Conservation (phyloP, 257 asterid species). For the Paulownia fortunei region DNA sequence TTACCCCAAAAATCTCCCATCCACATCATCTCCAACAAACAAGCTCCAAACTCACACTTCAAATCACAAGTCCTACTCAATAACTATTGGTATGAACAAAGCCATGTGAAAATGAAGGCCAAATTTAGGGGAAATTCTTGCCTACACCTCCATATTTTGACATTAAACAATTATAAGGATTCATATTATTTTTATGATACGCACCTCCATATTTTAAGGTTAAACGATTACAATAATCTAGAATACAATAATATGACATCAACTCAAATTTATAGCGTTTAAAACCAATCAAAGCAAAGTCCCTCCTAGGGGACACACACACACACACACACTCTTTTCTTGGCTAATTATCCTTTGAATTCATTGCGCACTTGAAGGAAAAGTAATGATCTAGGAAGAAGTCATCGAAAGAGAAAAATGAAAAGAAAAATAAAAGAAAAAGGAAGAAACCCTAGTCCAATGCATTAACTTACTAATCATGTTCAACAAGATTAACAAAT, state of each 20-base stretch:
- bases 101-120: background rate
- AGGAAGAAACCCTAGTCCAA: constrained; percentile 6
- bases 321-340: background rate
- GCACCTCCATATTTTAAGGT: too few relatives aligned
- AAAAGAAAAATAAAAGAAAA: background rate
- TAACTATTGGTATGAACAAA: background rate
- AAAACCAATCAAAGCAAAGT: background rate
- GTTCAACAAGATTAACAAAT: constrained; percentile 15
- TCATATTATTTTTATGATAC: too few relatives aligned
- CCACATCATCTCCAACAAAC: constrained; percentile 45
- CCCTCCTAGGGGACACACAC: too few relatives aligned
- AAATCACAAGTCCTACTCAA: background rate
- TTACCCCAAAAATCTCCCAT: constrained; percentile 37
- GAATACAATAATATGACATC: too few relatives aligned
- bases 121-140: background rate
- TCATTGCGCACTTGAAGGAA: constrained; percentile 20
- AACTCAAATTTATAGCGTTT: too few relatives aligned
- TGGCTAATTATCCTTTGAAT: background rate
- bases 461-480: constrained; percentile 27
- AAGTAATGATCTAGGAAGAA: constrained; percentile 30
- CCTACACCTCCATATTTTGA: background rate
- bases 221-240: too few relatives aligned
- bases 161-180: too few relatives aligned
- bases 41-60: constrained; percentile 24
- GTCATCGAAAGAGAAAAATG: background rate